Conservation (phyloP, 225 moss, liverwort and hornwort species). For the Physcomitrium patens region DNA sequence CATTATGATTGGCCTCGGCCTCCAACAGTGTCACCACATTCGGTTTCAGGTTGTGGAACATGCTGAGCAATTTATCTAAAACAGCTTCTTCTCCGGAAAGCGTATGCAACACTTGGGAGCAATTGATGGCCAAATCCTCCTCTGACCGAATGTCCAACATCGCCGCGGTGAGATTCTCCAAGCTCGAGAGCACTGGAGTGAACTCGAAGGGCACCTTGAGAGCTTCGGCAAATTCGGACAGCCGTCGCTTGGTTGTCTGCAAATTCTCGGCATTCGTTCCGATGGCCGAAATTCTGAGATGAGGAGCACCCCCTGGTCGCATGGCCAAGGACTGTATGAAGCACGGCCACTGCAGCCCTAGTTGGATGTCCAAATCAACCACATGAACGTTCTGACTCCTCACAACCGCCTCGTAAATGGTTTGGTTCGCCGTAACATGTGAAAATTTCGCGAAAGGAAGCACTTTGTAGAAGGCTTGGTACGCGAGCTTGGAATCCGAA, state of each 20-base stretch:
- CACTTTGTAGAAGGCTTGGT: conserved; percentile 73
- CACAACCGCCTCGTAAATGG: conserved; percentile 73
- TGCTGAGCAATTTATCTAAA: conserved; percentile 37
- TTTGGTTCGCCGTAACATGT: conserved; percentile 81
- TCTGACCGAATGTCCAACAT: conserved; percentile 40
- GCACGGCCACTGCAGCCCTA: conserved; percentile 83
- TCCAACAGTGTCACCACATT: conserved; percentile 70
- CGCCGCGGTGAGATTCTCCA: conserved; percentile 42
- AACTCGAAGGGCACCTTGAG: conserved; percentile 64
- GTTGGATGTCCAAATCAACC: conserved; percentile 78
- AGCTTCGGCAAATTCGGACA: conserved; percentile 63
- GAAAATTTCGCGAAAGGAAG: conserved; percentile 78
- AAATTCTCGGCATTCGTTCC: conserved; percentile 48
- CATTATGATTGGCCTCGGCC: conserved; percentile 71
- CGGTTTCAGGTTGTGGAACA: conserved; percentile 59
- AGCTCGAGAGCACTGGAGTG: conserved; percentile 40
- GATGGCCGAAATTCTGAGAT: conserved; percentile 70
- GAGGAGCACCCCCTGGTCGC: conserved; percentile 50
- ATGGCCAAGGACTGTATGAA: conserved; percentile 75
- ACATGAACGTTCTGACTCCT: conserved; percentile 62
- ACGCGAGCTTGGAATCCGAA: conserved; percentile 51
- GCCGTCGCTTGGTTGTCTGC: conserved; percentile 56
- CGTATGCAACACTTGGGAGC: conserved; percentile 66
- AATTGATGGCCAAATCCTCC: conserved; percentile 73
- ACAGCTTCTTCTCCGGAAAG: conserved; percentile 36